Conservation (phyloP, 2,329 filamentous ascomycete genomes). For the Xylaria multiplex region DNA sequence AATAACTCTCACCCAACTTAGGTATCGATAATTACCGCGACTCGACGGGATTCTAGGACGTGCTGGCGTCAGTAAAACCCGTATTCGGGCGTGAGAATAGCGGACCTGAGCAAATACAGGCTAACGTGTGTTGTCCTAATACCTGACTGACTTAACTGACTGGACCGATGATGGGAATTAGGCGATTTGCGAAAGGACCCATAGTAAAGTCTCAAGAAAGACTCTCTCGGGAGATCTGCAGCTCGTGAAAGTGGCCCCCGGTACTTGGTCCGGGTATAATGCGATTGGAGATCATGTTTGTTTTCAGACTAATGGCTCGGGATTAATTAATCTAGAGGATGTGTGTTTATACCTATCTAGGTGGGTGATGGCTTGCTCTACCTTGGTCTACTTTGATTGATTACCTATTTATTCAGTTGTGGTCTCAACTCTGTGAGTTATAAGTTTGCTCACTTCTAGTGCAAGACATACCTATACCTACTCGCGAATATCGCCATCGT, state of each 20-base stretch:
- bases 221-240: slow-evolving; percentile 8
- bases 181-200: slow-evolving; percentile 6
- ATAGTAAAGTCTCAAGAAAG: background rate
- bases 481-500: no score
- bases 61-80: slow-evolving; percentile 5
- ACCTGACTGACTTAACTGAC: background rate
- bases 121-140: background rate
- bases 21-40: background rate
- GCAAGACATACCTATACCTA: no score
- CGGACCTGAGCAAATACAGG: slow-evolving; percentile 1
- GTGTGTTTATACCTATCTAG: background rate
- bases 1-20: background rate
- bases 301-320: slow-evolving; percentile 2
- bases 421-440: background rate
- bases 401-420: background rate
- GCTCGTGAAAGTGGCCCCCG: slow-evolving; percentile 5
- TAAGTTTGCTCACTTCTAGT: background rate
- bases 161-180: background rate
- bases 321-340: slow-evolving; percentile 10
- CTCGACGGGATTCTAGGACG: background rate
- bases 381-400: background rate
- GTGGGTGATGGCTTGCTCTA: background rate
- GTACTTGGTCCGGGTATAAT: slow-evolving; percentile 13
- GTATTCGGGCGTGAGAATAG: background rate
- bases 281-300: background rate